Conservation (phyloP, 1,284 basidiomycete species). For the Termitomyces sp. region DNA sequence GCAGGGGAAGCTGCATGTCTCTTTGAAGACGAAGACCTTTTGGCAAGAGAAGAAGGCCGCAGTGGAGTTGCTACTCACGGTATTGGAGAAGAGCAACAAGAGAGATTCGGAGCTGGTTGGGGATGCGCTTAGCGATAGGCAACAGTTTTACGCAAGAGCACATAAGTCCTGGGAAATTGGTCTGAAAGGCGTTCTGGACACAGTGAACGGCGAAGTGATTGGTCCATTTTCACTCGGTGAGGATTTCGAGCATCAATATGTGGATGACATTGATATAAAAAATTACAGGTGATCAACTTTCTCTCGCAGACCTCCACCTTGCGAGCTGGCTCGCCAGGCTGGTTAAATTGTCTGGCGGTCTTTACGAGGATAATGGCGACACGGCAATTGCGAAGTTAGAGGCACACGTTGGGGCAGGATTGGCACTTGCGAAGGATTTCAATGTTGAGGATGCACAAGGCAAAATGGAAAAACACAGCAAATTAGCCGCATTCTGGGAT, state of each 20-base stretch:
- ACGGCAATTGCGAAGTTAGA: slow-evolving; percentile 47
- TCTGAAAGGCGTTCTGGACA: slow-evolving; percentile 28
- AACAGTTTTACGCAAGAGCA: slow-evolving; percentile 44
- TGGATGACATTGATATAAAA: slow-evolving; percentile 23
- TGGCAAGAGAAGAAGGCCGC: slow-evolving; percentile 52
- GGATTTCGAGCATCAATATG: slow-evolving; percentile 23
- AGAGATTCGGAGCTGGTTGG: slow-evolving; percentile 40
- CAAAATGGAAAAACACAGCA: slow-evolving; percentile 32
- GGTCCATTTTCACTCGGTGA: slow-evolving; percentile 72
- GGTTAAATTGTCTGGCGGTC: slow-evolving; percentile 53
- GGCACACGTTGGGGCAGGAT: slow-evolving; percentile 42
- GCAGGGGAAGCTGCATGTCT: slow-evolving; percentile 42
- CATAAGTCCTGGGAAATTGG: slow-evolving; percentile 33
- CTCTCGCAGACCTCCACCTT: slow-evolving; percentile 76
- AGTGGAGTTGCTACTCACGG: slow-evolving; percentile 39
- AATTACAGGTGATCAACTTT: slow-evolving; percentile 67
- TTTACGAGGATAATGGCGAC: slow-evolving; percentile 43
- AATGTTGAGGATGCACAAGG: slow-evolving; percentile 20
- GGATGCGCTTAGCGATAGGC: slow-evolving; percentile 44
- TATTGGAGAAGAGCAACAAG: slow-evolving; percentile 43
- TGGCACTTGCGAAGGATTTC: slow-evolving; percentile 42
- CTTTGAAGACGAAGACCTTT: slow-evolving; percentile 55
- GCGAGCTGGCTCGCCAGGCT: slow-evolving; percentile 73
- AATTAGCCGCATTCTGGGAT: slow-evolving; percentile 64
- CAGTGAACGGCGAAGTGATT: slow-evolving; percentile 54